phyloP scores from a whole-genome alignment of 495 filamentous ascomycete genomes.

The Hypoxylon fuscum region DNA sequence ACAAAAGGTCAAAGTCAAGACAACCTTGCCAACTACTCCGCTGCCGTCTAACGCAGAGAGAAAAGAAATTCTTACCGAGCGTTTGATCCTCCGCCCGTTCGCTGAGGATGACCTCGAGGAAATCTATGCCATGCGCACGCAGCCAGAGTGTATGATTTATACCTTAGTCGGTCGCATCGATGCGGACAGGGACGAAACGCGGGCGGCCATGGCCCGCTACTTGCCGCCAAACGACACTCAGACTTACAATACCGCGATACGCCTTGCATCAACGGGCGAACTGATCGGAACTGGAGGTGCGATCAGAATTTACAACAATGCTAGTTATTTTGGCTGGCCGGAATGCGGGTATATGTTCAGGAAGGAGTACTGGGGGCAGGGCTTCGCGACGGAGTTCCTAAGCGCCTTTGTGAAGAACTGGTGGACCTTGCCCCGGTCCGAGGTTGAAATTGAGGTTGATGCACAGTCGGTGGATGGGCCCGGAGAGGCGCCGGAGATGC shows the following conservation, averaged over 20 bases:
- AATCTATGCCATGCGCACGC: constrained; percentile 52
- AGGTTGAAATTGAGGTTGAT: constrained; percentile 44
- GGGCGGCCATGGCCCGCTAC: constrained; percentile 44
- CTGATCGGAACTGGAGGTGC: constrained; percentile 42
- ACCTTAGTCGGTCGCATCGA: constrained; percentile 51
- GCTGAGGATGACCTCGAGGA: constrained; percentile 48
- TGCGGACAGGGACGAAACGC: constrained; percentile 49
- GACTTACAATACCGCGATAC: constrained; percentile 45
- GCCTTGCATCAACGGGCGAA: constrained; percentile 37
- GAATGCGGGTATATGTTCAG: constrained; percentile 51
- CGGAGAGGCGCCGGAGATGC: constrained; percentile 40
- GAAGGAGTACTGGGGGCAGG: constrained; percentile 49
- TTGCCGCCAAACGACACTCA: constrained; percentile 46
- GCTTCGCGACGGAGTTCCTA: constrained; percentile 50
- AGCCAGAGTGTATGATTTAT: constrained; percentile 62
- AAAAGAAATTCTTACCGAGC: constrained; percentile 49
- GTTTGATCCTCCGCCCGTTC: constrained; percentile 55
- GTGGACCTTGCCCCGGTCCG: constrained; percentile 46
- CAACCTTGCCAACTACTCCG: constrained; percentile 45
- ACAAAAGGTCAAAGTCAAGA: constrained; percentile 43
- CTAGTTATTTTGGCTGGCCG: constrained; percentile 38
- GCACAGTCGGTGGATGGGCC: constrained; percentile 27
- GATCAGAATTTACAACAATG: background rate
- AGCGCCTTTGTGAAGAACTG: constrained; percentile 43
- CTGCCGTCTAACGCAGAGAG: constrained; percentile 42